Evolutionary conservation across 129 eudicot species (phyloP).

Genomic region (Pulicaria dysenterica): DNA sequence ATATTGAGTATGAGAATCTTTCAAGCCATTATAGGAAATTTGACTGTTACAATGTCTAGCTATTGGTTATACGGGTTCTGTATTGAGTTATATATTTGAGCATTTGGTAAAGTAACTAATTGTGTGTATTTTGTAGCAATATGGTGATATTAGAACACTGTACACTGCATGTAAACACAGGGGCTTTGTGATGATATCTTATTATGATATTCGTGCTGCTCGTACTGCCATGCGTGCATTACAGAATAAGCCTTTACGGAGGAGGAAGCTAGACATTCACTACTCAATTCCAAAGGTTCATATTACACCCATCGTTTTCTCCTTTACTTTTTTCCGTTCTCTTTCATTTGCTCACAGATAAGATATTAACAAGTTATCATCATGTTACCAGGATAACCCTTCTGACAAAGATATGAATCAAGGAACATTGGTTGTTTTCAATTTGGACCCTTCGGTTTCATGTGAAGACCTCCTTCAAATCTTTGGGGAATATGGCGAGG

Average conservation of each 20-base stretch:
- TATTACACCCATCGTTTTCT: neutral
- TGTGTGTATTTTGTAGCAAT: conserved; percentile 56
- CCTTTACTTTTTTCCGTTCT: neutral
- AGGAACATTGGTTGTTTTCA: conserved; percentile 89
- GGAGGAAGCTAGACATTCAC: conserved; percentile 94
- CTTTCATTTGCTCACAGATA: neutral
- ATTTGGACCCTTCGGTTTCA: conserved; percentile 90
- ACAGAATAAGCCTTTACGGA: conserved; percentile 79
- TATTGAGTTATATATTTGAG: neutral
- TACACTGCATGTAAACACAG: conserved; percentile 93
- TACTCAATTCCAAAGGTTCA: conserved; percentile 95
- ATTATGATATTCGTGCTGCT: conserved; percentile 92
- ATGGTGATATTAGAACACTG: conserved; percentile 86
- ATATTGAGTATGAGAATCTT: neutral
- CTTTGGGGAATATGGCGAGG: conserved; percentile 93
- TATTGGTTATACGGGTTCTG: neutral
- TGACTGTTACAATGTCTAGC: neutral
- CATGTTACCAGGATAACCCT: conserved; percentile 69
- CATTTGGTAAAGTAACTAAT: conserved; percentile 19
- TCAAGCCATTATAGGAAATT: neutral
- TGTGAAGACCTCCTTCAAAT: conserved; percentile 84
- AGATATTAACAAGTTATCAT: neutral
- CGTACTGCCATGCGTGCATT: conserved; percentile 84
- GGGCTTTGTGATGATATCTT: conserved; percentile 98
- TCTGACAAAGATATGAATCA: conserved; percentile 95